phyloP scores from a whole-genome alignment of 1,139 yeast species.

The Saccharomyces hybrid region DNA sequence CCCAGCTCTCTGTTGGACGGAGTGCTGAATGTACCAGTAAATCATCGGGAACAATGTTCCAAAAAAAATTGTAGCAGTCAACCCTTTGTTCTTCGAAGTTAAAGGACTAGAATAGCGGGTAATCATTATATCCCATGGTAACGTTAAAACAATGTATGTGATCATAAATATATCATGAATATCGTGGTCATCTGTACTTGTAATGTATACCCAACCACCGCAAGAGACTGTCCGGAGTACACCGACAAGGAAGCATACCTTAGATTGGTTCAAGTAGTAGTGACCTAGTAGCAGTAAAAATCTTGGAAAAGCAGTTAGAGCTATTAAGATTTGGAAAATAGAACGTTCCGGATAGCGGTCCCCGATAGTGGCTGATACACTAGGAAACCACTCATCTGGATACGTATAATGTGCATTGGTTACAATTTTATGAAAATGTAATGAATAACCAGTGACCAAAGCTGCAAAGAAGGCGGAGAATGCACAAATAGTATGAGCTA shows the following conservation, averaged over 20 bases:
- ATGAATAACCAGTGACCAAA: constrained; percentile 57
- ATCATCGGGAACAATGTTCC: constrained; percentile 68
- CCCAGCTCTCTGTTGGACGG: constrained; percentile 81
- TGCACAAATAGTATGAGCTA: constrained; percentile 67
- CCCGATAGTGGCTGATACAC: constrained; percentile 94
- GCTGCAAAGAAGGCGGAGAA: constrained; percentile 69
- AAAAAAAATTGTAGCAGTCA: constrained; percentile 57
- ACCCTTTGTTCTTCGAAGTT: constrained; percentile 44
- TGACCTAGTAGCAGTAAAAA: constrained; percentile 62
- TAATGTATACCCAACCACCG: constrained; percentile 98
- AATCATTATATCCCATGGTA: constrained; percentile 80
- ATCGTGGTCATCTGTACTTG: constrained; percentile 95
- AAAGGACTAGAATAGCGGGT: constrained; percentile 43
- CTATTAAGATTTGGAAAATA: constrained; percentile 76
- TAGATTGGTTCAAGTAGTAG: constrained; percentile 35
- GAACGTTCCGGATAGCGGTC: constrained; percentile 95
- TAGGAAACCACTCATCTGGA: constrained; percentile 98
- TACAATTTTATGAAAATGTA: constrained; percentile 83
- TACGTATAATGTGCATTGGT: constrained; percentile 79
- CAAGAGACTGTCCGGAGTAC: constrained; percentile 80
- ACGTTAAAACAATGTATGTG: constrained; percentile 72
- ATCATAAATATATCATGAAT: constrained; percentile 96
- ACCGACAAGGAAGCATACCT: constrained; percentile 43
- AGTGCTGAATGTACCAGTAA: constrained; percentile 88
- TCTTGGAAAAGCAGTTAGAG: constrained; percentile 76